Base-by-base conservation (phyloP, 768 basidiomycete species). In the Trametes punicea region DNA sequence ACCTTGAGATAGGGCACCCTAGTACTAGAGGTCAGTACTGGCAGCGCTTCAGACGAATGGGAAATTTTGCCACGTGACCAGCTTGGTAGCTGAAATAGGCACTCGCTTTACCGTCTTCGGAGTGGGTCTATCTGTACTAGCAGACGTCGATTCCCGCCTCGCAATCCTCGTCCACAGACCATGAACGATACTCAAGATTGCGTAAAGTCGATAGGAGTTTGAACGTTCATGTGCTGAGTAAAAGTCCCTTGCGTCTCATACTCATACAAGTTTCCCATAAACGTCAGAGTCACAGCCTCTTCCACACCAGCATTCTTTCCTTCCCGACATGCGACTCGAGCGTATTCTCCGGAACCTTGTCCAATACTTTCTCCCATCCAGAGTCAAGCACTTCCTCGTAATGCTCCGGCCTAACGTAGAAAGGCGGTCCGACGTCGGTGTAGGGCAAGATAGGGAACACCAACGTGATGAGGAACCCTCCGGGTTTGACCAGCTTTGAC, bases 401-500 rank as follows among this genome's bases (percentile, higher is more conserved):
- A 47, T 83, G 77, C 36, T 82, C 80, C 0, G 79, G 76, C 5
- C 77, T 70, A 25, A 88, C 77, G 20, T 76, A 83, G 65, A 75
- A 87, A 0, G 88, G 87, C 1, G 87, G 88, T 0, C 88, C 87
- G 0, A 63, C 64, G 2, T 78, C 76, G 0, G 68, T 59, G 4
- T 71, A 65, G 3, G 72, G 70, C 7, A 51, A 18, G 45, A 85
- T 76, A 0, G 88, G 88, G 59, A 67, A 89, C 6, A 82, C 70
- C 10, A 86, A 68, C 0, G 81, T 78, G 58, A 89, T 77, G 21
- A 89, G 77, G 56, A 79, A 77, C 15, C 85, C 87, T 0, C 84
- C 87, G 1, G 80, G 76, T 52, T 81, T 83, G 48, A 85, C 67
- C 15, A 90, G 66, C 15, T 73, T 69, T 1, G 72, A 69, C 70